Evolutionary conservation across 345 rosid species (phyloP).

Genomic region (Melaleuca alternifolia): DNA sequence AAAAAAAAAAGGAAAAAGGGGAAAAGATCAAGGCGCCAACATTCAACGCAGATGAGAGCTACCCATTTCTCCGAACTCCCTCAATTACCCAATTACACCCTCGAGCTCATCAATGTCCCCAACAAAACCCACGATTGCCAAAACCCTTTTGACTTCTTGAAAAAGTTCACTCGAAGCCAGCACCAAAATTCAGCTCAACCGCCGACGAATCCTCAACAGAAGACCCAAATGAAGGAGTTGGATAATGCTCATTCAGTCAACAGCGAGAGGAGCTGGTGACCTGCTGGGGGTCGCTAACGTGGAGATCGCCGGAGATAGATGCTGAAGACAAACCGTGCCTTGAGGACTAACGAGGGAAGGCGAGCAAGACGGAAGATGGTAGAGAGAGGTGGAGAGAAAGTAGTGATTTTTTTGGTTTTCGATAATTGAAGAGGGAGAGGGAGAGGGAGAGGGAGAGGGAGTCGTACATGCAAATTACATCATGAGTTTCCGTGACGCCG

Average conservation of each 20-base stretch:
- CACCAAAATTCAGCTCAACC: not conserved
- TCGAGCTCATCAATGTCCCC: not conserved
- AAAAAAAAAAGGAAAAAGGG: not conserved
- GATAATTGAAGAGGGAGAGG: not conserved
- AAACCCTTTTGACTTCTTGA: not conserved
- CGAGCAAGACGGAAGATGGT: not conserved
- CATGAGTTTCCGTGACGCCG: not conserved
- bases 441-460: too few species aligned
- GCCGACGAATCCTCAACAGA: not conserved
- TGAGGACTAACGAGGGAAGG: not conserved
- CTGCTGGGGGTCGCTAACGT: not conserved
- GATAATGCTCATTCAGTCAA: not conserved
- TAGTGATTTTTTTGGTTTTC: not conserved
- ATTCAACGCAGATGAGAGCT: slow-evolving; percentile 7
- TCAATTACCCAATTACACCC: not conserved
- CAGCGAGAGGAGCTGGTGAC: not conserved
- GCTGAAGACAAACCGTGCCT: not conserved
- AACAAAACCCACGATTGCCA: not conserved
- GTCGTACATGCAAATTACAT: not conserved
- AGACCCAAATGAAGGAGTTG: not conserved
- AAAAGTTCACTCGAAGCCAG: not conserved
- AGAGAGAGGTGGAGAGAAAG: not conserved
- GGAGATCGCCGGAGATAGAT: not conserved
- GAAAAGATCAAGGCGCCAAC: not conserved
- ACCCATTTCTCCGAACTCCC: slow-evolving; percentile 7